These are phyloP conservation scores for Alternaria gaisen DNA, from an alignment of 2,329 filamentous ascomycete species.

Conservation along the genomic window DNA sequence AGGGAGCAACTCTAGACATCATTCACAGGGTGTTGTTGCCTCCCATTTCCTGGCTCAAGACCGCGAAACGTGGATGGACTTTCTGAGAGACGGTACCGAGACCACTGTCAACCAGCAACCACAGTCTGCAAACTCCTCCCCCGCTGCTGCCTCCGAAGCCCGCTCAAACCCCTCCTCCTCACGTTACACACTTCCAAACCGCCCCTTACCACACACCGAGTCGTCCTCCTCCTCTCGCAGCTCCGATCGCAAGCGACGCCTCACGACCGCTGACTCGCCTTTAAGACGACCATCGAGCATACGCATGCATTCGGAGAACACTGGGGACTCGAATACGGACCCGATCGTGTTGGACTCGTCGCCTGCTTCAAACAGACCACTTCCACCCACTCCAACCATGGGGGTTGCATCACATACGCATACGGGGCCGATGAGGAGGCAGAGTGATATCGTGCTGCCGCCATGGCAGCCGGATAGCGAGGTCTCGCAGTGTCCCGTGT, in stretches of 20 bases:
- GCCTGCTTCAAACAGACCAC: conserved; percentile 21
- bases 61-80: conserved; percentile 50
- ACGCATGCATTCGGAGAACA: conserved; percentile 29
- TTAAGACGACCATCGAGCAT: conserved; percentile 41
- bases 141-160: conserved; percentile 12
- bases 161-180: conserved; percentile 20
- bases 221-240: conserved; percentile 30
- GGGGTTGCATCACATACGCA: conserved; percentile 19
- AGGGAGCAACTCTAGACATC: conserved; percentile 13
- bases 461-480: conserved; percentile 90
- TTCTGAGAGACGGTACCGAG: conserved; percentile 38
- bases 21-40: conserved; percentile 35
- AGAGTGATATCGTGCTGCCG: conserved; percentile 67
- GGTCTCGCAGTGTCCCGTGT: conserved; percentile 85
- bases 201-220: conserved; percentile 28
- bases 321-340: conserved; percentile 27
- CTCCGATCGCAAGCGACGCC: conserved; percentile 48
- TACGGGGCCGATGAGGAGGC: conserved; percentile 26
- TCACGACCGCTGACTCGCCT: conserved; percentile 47
- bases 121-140: conserved; percentile 8
- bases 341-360: conserved; percentile 36
- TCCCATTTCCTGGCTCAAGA: conserved; percentile 42
- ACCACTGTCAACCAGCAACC: conserved; percentile 18
- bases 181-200: conserved; percentile 31
- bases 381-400: conserved; percentile 21